These are phyloP conservation scores for Neonectria ditissima DNA, from an alignment of 2,329 filamentous ascomycete genomes.

Conservation along the genomic window DNA sequence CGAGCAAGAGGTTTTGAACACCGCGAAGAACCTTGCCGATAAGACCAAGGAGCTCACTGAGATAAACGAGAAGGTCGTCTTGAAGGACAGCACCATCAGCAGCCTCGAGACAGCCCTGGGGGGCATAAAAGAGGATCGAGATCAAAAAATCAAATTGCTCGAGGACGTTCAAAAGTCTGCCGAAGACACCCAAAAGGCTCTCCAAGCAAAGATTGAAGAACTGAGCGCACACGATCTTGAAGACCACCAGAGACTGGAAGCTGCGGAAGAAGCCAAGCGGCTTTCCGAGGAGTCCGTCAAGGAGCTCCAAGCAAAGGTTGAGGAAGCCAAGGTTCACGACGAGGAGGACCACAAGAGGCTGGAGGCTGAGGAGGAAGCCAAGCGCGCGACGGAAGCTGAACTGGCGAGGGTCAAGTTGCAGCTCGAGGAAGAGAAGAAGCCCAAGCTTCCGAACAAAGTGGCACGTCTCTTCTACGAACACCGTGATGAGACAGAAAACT, in stretches of 20 bases:
- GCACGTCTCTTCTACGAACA: not conserved
- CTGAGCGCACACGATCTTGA: slow-evolving; percentile 12
- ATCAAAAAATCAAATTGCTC: slow-evolving; percentile 5
- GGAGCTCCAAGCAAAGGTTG: not conserved
- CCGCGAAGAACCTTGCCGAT: not conserved
- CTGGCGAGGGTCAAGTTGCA: slow-evolving; percentile 2
- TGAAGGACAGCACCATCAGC: not conserved
- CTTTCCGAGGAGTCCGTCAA: slow-evolving; percentile 2
- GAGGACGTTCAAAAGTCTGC: slow-evolving; percentile 4
- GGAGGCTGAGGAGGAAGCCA: slow-evolving; percentile 3
- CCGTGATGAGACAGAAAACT: not conserved
- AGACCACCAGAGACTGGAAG: slow-evolving; percentile 12
- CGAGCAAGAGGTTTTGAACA: not conserved
- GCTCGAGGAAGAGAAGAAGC: slow-evolving; percentile 13
- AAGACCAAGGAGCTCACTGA: not conserved
- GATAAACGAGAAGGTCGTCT: slow-evolving; percentile 1
- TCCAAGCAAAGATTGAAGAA: slow-evolving; percentile 6
- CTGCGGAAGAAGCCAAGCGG: slow-evolving; percentile 8
- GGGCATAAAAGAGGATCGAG: not conserved
- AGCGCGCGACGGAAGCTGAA: not conserved
- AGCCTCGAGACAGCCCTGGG: slow-evolving; percentile 2
- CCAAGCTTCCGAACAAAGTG: slow-evolving; percentile 9
- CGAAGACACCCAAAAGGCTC: slow-evolving; percentile 7
- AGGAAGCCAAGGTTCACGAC: slow-evolving; percentile 1
- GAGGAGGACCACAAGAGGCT: not conserved